These are phyloP conservation scores for Penicillium canariense DNA, from an alignment of 495 filamentous ascomycete genomes.

Conservation along the genomic window DNA sequence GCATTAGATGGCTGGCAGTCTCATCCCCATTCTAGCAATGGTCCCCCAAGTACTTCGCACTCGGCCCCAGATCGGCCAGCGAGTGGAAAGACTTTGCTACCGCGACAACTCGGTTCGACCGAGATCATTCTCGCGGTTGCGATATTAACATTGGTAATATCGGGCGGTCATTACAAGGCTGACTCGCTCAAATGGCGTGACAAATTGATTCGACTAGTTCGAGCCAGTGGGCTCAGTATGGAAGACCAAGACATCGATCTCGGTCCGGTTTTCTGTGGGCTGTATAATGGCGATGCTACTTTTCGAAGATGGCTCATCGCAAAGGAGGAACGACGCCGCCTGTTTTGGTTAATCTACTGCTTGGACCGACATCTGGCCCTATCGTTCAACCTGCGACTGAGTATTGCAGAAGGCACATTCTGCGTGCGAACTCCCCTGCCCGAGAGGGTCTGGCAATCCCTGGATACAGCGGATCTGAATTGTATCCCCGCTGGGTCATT, in stretches of 20 bases:
- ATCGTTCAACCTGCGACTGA: conserved; percentile 48
- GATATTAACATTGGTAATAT: conserved; percentile 29
- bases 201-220: conserved; percentile 27
- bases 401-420: conserved; percentile 47
- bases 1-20: conserved; percentile 19
- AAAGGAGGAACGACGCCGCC: conserved; percentile 47
- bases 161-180: conserved; percentile 32
- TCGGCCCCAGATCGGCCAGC: conserved; percentile 8
- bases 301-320: conserved; percentile 17
- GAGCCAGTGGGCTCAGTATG: conserved; percentile 26
- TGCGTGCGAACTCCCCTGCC: conserved; percentile 35
- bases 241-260: conserved; percentile 26
- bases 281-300: conserved; percentile 21
- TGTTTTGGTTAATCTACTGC: conserved; percentile 53
- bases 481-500: conserved; percentile 22
- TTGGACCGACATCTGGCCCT: conserved; percentile 50
- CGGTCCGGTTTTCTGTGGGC: conserved; percentile 17
- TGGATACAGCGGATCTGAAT: conserved; percentile 24
- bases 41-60: conserved; percentile 3
- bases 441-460: conserved; percentile 32
- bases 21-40: conserved; percentile 7
- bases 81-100: conserved; percentile 11
- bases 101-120: conserved; percentile 16
- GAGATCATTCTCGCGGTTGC: conserved; percentile 27
- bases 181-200: conserved; percentile 35